A percentile compares a stretch with the other conserved stretches of the same genome.
These are phyloP conservation scores for carrot (Daucus carota) DNA, from an alignment of 129 eudicot genomes.

Conservation along the genomic window DNA sequence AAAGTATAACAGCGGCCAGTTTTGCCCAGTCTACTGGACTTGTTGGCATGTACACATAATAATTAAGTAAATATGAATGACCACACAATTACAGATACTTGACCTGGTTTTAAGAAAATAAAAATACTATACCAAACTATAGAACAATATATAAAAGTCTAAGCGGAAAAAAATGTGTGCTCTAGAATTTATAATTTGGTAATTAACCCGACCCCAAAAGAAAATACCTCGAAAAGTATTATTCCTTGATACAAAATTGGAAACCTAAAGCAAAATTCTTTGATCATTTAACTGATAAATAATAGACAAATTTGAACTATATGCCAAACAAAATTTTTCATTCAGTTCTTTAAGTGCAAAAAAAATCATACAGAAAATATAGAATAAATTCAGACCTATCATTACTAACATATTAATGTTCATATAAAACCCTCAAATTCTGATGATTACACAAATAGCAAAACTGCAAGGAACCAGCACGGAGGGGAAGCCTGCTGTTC, in stretches of 20 bases:
- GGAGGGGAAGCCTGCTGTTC: background rate
- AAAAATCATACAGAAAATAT: background rate
- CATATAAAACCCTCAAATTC: background rate
- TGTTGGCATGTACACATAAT: too few species aligned
- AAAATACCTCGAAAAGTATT: too few species aligned
- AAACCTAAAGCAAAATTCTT: background rate
- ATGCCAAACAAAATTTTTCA: conserved; percentile 1
- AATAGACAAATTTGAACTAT: background rate
- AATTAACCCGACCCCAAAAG: too few species aligned
- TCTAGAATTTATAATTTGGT: too few species aligned
- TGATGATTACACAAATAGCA: background rate
- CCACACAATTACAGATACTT: too few species aligned
- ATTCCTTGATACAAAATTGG: background rate
- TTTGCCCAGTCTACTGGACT: too few species aligned
- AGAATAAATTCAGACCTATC: background rate
- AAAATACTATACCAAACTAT: too few species aligned
- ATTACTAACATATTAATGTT: background rate
- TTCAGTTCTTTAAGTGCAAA: background rate
- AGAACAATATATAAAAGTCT: too few species aligned
- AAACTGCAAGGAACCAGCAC: background rate
- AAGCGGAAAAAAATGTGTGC: too few species aligned
- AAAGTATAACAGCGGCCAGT: too few species aligned
- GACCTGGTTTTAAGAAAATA: too few species aligned
- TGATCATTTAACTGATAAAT: background rate
- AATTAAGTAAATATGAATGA: too few species aligned